phyloP scores from a whole-genome alignment of 2,329 filamentous ascomycete genomes.

The Claviceps maximensis region DNA sequence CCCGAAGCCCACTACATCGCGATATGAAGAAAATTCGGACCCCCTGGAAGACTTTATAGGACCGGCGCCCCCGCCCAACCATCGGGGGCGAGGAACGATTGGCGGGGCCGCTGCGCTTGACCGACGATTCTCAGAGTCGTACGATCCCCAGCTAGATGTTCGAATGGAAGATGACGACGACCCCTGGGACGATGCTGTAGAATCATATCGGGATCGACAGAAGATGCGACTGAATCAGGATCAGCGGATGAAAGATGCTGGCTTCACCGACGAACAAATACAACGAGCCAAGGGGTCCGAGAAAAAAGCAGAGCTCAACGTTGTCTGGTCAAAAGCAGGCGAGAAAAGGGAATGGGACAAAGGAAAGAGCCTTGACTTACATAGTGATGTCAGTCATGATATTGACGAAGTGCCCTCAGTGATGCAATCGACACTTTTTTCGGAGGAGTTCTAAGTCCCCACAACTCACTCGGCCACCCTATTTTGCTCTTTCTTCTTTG shows the following conservation, averaged over 20 bases:
- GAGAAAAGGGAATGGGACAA: slow-evolving; percentile 50
- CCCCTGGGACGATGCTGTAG: slow-evolving; percentile 67
- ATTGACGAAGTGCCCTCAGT: neutral
- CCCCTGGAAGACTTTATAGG: slow-evolving; percentile 66
- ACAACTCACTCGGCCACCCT: too few relatives aligned
- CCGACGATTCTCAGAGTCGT: slow-evolving; percentile 58
- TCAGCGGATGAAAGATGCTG: slow-evolving; percentile 61
- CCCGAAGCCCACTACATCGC: neutral
- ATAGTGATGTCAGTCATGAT: slow-evolving; percentile 2
- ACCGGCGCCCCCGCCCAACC: slow-evolving; percentile 44
- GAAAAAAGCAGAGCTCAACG: slow-evolving; percentile 44
- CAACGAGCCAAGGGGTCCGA: slow-evolving; percentile 43
- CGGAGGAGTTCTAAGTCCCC: slow-evolving; percentile 7
- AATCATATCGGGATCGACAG: slow-evolving; percentile 66
- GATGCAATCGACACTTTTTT: slow-evolving; percentile 6
- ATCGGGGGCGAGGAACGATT: slow-evolving; percentile 57
- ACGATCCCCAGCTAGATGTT: slow-evolving; percentile 45
- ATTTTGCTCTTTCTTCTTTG: neutral
- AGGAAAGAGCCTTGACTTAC: slow-evolving; percentile 28
- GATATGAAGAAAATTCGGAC: slow-evolving; percentile 39
- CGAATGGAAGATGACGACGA: slow-evolving; percentile 38
- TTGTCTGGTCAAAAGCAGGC: slow-evolving; percentile 59
- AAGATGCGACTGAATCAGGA: slow-evolving; percentile 65
- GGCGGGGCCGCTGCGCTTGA: slow-evolving; percentile 58
- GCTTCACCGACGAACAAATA: slow-evolving; percentile 65